phyloP scores from a whole-genome alignment of 495 filamentous ascomycete species.

The Lasiosphaeris hirsuta region DNA sequence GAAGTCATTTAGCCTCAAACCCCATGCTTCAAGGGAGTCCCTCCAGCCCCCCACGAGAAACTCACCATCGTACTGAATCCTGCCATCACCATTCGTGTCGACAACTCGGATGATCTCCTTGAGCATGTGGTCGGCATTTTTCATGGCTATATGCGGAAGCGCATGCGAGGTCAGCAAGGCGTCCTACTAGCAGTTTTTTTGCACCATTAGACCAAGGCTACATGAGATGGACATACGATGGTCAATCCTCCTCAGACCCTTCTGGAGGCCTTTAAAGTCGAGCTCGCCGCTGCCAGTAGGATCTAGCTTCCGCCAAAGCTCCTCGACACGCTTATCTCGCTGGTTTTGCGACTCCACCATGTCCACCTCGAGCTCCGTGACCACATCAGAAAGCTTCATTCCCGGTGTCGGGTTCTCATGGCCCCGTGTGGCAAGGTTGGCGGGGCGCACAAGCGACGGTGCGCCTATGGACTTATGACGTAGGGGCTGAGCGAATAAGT shows the following conservation, averaged over 20 bases:
- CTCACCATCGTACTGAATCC: constrained; percentile 83
- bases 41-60: constrained; percentile 1
- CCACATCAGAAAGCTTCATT: constrained; percentile 44
- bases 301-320: constrained; percentile 78
- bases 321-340: constrained; percentile 71
- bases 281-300: constrained; percentile 70
- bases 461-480: constrained; percentile 13
- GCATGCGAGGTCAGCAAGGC: constrained; percentile 6
- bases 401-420: constrained; percentile 33
- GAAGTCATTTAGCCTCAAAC: background rate
- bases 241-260: constrained; percentile 81
- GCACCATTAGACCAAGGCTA: background rate
- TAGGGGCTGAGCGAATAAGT: constrained; percentile 20
- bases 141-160: constrained; percentile 60
- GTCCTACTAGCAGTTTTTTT: background rate
- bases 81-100: constrained; percentile 81
- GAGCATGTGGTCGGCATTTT: constrained; percentile 89
- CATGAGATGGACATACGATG: constrained; percentile 68
- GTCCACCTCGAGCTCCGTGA: constrained; percentile 39
- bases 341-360: constrained; percentile 64
- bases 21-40: constrained; percentile 10
- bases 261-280: constrained; percentile 77
- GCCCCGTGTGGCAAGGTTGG: constrained; percentile 14
- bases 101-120: constrained; percentile 72
- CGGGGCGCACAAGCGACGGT: background rate